These are phyloP conservation scores for Quercus berberidifolia DNA, from an alignment of 306 rosid genomes.

Conservation along the genomic window DNA sequence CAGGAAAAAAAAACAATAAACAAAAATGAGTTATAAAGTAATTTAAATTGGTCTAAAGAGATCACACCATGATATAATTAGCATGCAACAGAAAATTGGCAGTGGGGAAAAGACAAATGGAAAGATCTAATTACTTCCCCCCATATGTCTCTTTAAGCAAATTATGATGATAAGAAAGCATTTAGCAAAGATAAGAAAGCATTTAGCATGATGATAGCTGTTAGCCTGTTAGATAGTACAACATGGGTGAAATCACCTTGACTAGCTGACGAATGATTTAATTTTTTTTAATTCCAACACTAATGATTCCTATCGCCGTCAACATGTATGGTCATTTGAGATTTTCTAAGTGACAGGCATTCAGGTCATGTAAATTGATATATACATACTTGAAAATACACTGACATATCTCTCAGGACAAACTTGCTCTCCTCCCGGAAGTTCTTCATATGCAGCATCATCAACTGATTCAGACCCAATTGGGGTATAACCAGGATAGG, in stretches of 20 bases:
- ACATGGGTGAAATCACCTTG: background rate
- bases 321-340: constrained; percentile 1
- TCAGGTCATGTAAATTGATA: constrained; percentile 11
- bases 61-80: background rate
- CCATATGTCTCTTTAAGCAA: background rate
- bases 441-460: constrained; percentile 76
- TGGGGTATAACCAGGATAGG: constrained; percentile 78
- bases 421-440: constrained; percentile 75
- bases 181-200: background rate
- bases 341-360: background rate
- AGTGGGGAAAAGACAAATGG: background rate
- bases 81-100: background rate
- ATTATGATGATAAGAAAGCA: background rate
- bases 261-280: background rate
- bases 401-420: constrained; percentile 73
- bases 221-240: background rate
- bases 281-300: background rate
- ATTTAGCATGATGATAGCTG: background rate
- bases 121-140: background rate
- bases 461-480: constrained; percentile 49
- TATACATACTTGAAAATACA: constrained; percentile 71
- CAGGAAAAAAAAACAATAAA: constrained; percentile 20
- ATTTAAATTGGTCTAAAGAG: constrained; percentile 2
- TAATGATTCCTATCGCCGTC: background rate
- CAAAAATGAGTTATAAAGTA: constrained; percentile 14